These are phyloP conservation scores for Gossypium mustelinum DNA, from an alignment of 345 rosid genomes.

Conservation along the genomic window DNA sequence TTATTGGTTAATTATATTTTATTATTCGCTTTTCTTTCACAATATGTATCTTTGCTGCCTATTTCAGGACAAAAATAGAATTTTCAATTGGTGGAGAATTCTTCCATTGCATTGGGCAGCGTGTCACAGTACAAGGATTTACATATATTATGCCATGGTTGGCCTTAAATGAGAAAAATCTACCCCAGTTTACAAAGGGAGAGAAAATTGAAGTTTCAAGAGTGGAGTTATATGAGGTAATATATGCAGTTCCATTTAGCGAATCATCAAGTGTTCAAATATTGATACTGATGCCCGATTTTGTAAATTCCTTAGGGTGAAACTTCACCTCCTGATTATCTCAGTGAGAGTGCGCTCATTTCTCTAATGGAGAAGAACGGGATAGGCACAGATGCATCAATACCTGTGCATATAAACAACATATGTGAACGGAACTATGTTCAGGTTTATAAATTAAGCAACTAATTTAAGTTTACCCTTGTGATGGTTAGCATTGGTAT, in stretches of 20 bases:
- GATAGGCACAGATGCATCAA: conserved; percentile 97
- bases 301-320: conserved; percentile 51
- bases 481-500: conserved; percentile 12
- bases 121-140: conserved; percentile 62
- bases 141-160: conserved; percentile 93
- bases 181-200: conserved; percentile 63
- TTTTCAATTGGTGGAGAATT: conserved; percentile 73
- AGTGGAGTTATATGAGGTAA: conserved; percentile 79
- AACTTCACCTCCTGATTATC: conserved; percentile 79
- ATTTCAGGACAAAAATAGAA: conserved; percentile 71
- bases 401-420: conserved; percentile 88
- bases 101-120: conserved; percentile 74
- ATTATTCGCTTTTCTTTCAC: background rate
- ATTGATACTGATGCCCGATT: conserved; percentile 10
- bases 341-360: conserved; percentile 93
- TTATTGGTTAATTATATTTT: background rate
- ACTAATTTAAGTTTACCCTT: conserved; percentile 1
- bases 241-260: background rate
- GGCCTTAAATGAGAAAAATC: conserved; percentile 67
- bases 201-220: conserved; percentile 68
- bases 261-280: background rate
- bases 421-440: conserved; percentile 96
- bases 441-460: conserved; percentile 44
- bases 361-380: conserved; percentile 95
- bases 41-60: conserved; percentile 9